phyloP scores from a whole-genome alignment of 257 asterid species.

The Vinca minor region DNA sequence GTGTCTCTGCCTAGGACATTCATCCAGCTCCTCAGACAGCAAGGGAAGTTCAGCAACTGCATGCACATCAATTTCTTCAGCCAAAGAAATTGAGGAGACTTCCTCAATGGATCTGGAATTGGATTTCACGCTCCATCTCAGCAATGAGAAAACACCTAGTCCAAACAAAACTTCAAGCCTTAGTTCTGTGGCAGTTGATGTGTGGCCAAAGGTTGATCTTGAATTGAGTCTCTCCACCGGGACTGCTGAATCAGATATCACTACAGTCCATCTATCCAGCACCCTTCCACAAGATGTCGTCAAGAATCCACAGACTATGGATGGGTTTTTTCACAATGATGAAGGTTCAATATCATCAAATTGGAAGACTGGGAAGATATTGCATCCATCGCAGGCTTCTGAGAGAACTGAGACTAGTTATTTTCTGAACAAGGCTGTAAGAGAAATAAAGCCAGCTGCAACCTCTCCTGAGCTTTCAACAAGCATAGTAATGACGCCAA shows the following conservation, averaged over 20 bases:
- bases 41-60: slow-evolving; percentile 89
- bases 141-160: slow-evolving; percentile 53
- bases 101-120: slow-evolving; percentile 87
- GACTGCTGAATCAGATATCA: slow-evolving; percentile 56
- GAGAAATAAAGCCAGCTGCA: slow-evolving; percentile 27
- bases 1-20: slow-evolving; percentile 63
- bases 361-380: slow-evolving; percentile 24
- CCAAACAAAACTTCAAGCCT: slow-evolving; percentile 34
- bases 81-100: slow-evolving; percentile 71
- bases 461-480: slow-evolving; percentile 47
- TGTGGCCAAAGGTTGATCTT: slow-evolving; percentile 61
- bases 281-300: slow-evolving; percentile 23
- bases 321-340: slow-evolving; percentile 30
- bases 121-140: slow-evolving; percentile 74
- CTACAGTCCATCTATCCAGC: slow-evolving; percentile 37
- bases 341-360: slow-evolving; percentile 33
- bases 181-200: slow-evolving; percentile 26
- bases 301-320: slow-evolving; percentile 15
- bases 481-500: slow-evolving; percentile 48
- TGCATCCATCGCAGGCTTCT: slow-evolving; percentile 26
- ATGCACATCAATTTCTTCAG: slow-evolving; percentile 78
- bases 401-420: slow-evolving; percentile 27
- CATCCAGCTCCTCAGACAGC: slow-evolving; percentile 90
- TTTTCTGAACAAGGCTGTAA: slow-evolving; percentile 33
- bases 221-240: slow-evolving; percentile 67